Percentiles rank a stretch among this genome's conserved stretches.
phyloP scores from a whole-genome alignment of 139 green algal genomes.

The Choricystis sp. region DNA sequence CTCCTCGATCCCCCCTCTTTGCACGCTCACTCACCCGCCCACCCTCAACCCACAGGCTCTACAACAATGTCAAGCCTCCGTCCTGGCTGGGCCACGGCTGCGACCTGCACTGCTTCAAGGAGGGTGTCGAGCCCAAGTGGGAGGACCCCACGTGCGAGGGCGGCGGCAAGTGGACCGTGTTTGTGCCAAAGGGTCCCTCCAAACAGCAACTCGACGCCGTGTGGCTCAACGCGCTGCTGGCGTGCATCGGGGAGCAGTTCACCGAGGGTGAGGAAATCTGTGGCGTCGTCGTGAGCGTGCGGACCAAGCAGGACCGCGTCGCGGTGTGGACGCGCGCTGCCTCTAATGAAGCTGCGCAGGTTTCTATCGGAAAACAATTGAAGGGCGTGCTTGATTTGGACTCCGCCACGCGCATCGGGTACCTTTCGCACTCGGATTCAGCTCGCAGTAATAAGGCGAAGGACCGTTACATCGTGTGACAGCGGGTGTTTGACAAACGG shows the following conservation, averaged over 20 bases:
- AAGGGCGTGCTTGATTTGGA: conserved; percentile 79
- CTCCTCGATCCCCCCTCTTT: not conserved
- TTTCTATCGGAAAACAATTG: conserved; percentile 80
- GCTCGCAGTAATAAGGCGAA: conserved; percentile 84
- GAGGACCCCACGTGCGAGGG: conserved; percentile 80
- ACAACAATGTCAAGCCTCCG: conserved; percentile 96
- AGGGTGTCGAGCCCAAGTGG: conserved; percentile 96
- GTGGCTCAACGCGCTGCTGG: conserved; percentile 88
- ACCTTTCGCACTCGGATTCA: conserved; percentile 60
- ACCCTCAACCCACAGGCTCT: conserved; percentile 58
- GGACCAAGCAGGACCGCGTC: conserved; percentile 69
- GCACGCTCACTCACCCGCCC: not conserved
- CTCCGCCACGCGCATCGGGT: conserved; percentile 63
- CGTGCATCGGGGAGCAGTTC: conserved; percentile 98
- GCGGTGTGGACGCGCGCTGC: conserved; percentile 89
- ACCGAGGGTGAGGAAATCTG: conserved; percentile 87
- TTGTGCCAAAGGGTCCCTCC: conserved; percentile 33
- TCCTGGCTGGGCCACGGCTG: conserved; percentile 59
- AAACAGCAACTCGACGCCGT: conserved; percentile 68
- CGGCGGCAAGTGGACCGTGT: conserved; percentile 83
- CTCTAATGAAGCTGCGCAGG: conserved; percentile 66
- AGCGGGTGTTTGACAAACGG: not conserved
- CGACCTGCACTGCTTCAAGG: conserved; percentile 94
- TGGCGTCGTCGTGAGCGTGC: conserved; percentile 85
- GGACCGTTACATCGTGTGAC: conserved; percentile 68